A percentile compares a stretch with the other conserved stretches of the same genome.
phyloP scores from a whole-genome alignment of 345 rosid species.

The Viola odorata region DNA sequence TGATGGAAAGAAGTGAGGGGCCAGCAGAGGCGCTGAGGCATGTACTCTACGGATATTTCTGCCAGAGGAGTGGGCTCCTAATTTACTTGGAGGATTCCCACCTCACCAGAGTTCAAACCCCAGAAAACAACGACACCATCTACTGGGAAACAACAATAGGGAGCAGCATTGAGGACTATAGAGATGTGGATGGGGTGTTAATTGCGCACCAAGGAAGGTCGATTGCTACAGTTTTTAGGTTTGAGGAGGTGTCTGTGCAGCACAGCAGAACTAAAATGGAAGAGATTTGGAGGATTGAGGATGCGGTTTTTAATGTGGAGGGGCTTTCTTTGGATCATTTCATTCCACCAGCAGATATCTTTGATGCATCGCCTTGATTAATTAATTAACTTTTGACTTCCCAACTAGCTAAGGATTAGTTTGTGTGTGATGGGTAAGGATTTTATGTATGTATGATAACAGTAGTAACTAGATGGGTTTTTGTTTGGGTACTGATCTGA shows the following conservation, averaged over 20 bases:
- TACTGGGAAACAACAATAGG: slow-evolving; percentile 97
- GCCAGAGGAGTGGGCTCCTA: slow-evolving; percentile 82
- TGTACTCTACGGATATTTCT: slow-evolving; percentile 85
- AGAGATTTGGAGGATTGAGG: slow-evolving; percentile 86
- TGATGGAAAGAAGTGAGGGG: slow-evolving; percentile 77
- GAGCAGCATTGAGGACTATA: slow-evolving; percentile 75
- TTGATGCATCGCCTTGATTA: slow-evolving; percentile 30
- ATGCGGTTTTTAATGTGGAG: slow-evolving; percentile 81
- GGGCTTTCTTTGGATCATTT: slow-evolving; percentile 83
- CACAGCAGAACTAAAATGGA: slow-evolving; percentile 85
- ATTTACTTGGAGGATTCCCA: slow-evolving; percentile 88
- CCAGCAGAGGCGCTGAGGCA: slow-evolving; percentile 89
- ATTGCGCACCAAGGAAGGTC: slow-evolving; percentile 85
- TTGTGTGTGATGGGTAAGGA: no score
- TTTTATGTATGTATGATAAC: no score
- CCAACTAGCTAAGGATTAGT: neutral
- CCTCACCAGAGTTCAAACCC: slow-evolving; percentile 66
- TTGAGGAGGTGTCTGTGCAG: slow-evolving; percentile 65
- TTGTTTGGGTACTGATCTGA: no score
- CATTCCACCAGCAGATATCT: slow-evolving; percentile 90
- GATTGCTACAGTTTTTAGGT: slow-evolving; percentile 79
- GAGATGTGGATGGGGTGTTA: slow-evolving; percentile 75
- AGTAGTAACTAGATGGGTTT: no score
- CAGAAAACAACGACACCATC: slow-evolving; percentile 48
- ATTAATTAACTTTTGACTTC: slow-evolving; percentile 5